phyloP scores from a whole-genome alignment of 1,284 basidiomycete species.

The Ganoderma sinense region DNA sequence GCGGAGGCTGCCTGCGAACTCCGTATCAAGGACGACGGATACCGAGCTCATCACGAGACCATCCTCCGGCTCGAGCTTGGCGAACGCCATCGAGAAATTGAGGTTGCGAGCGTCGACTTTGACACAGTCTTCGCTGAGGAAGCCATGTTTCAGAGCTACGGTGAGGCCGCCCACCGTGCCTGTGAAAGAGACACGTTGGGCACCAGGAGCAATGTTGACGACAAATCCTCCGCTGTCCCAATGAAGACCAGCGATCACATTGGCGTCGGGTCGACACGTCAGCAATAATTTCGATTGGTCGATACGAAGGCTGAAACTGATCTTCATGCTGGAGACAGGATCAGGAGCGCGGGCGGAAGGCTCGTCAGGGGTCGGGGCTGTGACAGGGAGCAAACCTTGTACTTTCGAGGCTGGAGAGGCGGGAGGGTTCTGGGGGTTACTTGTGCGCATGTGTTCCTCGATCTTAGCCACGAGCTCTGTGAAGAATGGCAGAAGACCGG shows the following conservation, averaged over 20 bases:
- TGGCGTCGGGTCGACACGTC: slow-evolving; percentile 88
- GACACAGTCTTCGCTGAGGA: slow-evolving; percentile 81
- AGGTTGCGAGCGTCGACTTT: slow-evolving; percentile 80
- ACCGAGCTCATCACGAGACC: slow-evolving; percentile 60
- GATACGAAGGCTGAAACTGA: slow-evolving; percentile 87
- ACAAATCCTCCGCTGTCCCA: slow-evolving; percentile 95
- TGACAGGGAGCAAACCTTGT: slow-evolving; percentile 24
- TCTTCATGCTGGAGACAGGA: slow-evolving; percentile 60
- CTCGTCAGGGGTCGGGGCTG: slow-evolving; percentile 18
- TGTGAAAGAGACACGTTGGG: slow-evolving; percentile 73
- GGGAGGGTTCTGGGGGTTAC: slow-evolving; percentile 34
- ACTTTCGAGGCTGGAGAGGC: slow-evolving; percentile 32
- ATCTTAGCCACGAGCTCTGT: slow-evolving; percentile 73
- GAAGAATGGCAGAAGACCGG: slow-evolving; percentile 85
- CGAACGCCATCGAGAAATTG: slow-evolving; percentile 73
- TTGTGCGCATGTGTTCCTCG: slow-evolving; percentile 67
- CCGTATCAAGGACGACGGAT: slow-evolving; percentile 78
- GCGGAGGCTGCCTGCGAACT: slow-evolving; percentile 75
- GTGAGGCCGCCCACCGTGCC: slow-evolving; percentile 84
- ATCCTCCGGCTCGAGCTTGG: slow-evolving; percentile 51
- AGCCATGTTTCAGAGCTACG: slow-evolving; percentile 81
- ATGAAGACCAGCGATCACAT: slow-evolving; percentile 83
- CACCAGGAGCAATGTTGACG: slow-evolving; percentile 76
- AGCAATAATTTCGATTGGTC: slow-evolving; percentile 87
- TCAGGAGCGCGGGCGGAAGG: slow-evolving; percentile 16